phyloP scores from a whole-genome alignment of 306 rosid species.

The Purshia tridentata region DNA sequence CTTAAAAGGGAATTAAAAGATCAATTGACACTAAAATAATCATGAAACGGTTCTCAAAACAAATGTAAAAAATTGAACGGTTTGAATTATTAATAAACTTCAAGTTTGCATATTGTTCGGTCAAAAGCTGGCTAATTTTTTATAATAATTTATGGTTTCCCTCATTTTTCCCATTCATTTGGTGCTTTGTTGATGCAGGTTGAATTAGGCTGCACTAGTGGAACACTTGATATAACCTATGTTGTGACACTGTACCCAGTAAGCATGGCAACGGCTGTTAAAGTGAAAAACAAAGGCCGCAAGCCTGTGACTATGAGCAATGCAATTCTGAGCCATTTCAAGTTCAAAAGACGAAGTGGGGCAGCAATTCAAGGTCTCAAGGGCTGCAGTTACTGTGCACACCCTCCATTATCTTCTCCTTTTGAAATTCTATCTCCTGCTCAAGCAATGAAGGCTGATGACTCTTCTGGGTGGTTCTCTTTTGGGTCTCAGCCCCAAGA shows the following conservation, averaged over 20 bases:
- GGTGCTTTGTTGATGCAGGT: slow-evolving; percentile 30
- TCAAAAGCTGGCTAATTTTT: too few relatives aligned
- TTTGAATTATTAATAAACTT: too few relatives aligned
- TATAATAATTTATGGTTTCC: background rate
- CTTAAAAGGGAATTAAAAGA: too few relatives aligned
- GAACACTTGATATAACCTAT: slow-evolving; percentile 63
- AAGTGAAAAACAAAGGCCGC: slow-evolving; percentile 60
- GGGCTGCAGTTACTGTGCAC: slow-evolving; percentile 61
- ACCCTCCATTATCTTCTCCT: slow-evolving; percentile 73
- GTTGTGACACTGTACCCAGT: slow-evolving; percentile 73
- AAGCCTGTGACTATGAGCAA: slow-evolving; percentile 56
- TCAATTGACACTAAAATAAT: background rate
- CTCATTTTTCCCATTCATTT: background rate
- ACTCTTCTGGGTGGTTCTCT: slow-evolving; percentile 52
- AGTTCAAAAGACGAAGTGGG: slow-evolving; percentile 62
- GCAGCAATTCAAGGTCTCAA: slow-evolving; percentile 80
- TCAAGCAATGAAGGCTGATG: slow-evolving; percentile 63
- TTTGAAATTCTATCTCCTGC: slow-evolving; percentile 68
- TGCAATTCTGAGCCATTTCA: slow-evolving; percentile 80
- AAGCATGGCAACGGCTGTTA: slow-evolving; percentile 90
- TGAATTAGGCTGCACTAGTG: slow-evolving; percentile 46
- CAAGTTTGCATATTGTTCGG: too few relatives aligned
- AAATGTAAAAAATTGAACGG: too few relatives aligned
- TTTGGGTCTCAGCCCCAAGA: slow-evolving; percentile 53
- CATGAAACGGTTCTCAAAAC: background rate